phyloP scores from a whole-genome alignment of 78 protist genomes.

The Speleostelium caveatum region DNA sequence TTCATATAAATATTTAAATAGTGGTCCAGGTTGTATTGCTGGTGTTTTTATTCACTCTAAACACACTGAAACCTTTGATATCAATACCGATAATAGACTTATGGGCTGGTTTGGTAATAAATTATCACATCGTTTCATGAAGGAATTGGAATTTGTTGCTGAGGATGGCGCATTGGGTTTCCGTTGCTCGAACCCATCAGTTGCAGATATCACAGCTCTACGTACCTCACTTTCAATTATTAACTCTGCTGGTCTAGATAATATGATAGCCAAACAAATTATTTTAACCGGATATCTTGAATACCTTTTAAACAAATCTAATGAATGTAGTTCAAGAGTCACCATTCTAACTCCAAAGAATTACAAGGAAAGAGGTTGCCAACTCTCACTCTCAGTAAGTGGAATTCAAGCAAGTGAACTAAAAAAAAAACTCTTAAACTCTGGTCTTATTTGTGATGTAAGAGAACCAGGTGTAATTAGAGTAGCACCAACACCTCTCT shows the following conservation, averaged over 20 bases:
- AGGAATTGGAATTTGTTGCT: conserved; percentile 80
- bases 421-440: conserved; percentile 11
- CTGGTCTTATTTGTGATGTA: conserved; percentile 88
- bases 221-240: conserved; percentile 83
- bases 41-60: conserved; percentile 89
- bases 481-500: conserved; percentile 94
- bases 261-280: conserved; percentile 68
- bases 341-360: conserved; percentile 83
- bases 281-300: conserved; percentile 90
- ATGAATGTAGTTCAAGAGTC: conserved; percentile 1
- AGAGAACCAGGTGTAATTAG: conserved; percentile 88
- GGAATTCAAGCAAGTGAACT: conserved; percentile 30
- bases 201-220: conserved; percentile 78
- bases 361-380: conserved; percentile 84
- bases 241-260: conserved; percentile 69
- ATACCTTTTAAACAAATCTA: conserved; percentile 32
- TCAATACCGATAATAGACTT: conserved; percentile 35
- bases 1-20: conserved; percentile 94
- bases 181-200: conserved; percentile 90
- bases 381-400: conserved; percentile 76
- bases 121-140: conserved; percentile 84
- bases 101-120: conserved; percentile 96
- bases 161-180: conserved; percentile 85
- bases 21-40: conserved; percentile 95
- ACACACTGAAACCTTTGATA: conserved; percentile 20